Percentiles rank a stretch among this genome's conserved stretches.
Conservation (phyloP, 2,329 filamentous ascomycete species). For the Calcarisporium arbuscula region DNA sequence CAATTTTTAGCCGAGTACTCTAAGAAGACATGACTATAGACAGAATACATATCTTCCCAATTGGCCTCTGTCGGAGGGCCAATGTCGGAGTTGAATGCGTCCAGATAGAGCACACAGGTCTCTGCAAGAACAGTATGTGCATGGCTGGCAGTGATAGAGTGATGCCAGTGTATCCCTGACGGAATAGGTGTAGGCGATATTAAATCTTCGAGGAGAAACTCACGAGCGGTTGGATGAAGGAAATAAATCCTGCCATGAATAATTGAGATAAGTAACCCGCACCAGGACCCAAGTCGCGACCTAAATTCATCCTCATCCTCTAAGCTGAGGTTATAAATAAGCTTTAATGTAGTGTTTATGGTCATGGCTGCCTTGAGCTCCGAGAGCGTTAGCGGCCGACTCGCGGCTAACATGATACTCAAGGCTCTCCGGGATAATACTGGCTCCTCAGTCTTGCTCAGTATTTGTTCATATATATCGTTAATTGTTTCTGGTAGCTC, state of each 20-base stretch:
- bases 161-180: slow-evolving; percentile 11
- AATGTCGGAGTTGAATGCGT: slow-evolving; percentile 9
- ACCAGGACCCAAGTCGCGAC: slow-evolving; percentile 14
- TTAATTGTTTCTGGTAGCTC: slow-evolving; percentile 21
- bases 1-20: slow-evolving; percentile 11
- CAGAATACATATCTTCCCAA: not conserved
- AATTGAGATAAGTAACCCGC: slow-evolving; percentile 22
- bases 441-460: slow-evolving; percentile 13
- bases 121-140: slow-evolving; percentile 17
- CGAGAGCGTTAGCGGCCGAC: slow-evolving; percentile 16
- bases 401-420: slow-evolving; percentile 20
- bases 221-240: slow-evolving; percentile 24
- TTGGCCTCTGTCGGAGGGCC: not conserved
- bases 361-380: slow-evolving; percentile 23
- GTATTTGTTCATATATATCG: slow-evolving; percentile 22
- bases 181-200: slow-evolving; percentile 4
- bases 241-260: slow-evolving; percentile 21
- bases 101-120: slow-evolving; percentile 15
- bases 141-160: slow-evolving; percentile 12
- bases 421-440: slow-evolving; percentile 12
- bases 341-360: slow-evolving; percentile 8
- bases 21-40: slow-evolving; percentile 2
- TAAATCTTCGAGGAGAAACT: slow-evolving; percentile 20
- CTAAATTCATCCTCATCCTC: slow-evolving; percentile 15
- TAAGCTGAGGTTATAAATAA: slow-evolving; percentile 14